Evolutionary conservation across 192 early-diverging fungal species (phyloP).

Genomic region (Kappamyces sp.): DNA sequence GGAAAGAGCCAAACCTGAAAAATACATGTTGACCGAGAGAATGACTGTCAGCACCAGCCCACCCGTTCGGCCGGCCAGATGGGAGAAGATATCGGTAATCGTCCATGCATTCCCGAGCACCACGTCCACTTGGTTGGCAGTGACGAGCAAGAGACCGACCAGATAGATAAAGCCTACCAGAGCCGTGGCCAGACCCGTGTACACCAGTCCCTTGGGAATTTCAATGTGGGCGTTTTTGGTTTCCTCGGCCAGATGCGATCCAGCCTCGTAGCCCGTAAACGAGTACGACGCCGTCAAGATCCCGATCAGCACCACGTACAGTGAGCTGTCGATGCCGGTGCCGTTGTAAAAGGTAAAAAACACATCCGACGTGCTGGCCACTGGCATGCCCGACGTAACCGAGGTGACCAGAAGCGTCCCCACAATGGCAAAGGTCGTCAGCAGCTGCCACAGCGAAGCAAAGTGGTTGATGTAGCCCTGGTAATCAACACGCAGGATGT

Average conservation of each 20-base stretch:
- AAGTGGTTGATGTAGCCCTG: conserved; percentile 14
- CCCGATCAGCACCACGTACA: conserved; percentile 29
- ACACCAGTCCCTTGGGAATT: conserved; percentile 29
- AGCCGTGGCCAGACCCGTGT: conserved; percentile 18
- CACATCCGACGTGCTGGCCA: conserved; percentile 19
- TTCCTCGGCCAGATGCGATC: conserved; percentile 37
- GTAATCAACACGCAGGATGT: background rate
- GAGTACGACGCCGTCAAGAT: conserved; percentile 23
- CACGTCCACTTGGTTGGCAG: conserved; percentile 15
- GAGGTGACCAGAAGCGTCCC: conserved; percentile 9
- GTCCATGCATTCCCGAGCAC: conserved; percentile 13
- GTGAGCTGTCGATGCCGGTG: conserved; percentile 19
- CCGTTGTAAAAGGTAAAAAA: conserved; percentile 29
- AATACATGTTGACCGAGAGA: conserved; percentile 16
- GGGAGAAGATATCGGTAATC: conserved; percentile 20
- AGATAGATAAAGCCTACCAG: conserved; percentile 27
- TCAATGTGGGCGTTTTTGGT: conserved; percentile 25
- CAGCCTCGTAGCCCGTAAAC: conserved; percentile 33
- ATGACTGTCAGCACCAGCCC: conserved; percentile 24
- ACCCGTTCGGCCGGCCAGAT: conserved; percentile 9
- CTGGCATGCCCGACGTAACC: conserved; percentile 22
- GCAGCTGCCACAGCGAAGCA: conserved; percentile 27
- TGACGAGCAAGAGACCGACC: conserved; percentile 21
- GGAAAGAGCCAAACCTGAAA: background rate
- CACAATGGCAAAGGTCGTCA: conserved; percentile 28